Evolutionary conservation across 331 rosid species (phyloP).

Genomic region (Stylosanthes scabra): DNA sequence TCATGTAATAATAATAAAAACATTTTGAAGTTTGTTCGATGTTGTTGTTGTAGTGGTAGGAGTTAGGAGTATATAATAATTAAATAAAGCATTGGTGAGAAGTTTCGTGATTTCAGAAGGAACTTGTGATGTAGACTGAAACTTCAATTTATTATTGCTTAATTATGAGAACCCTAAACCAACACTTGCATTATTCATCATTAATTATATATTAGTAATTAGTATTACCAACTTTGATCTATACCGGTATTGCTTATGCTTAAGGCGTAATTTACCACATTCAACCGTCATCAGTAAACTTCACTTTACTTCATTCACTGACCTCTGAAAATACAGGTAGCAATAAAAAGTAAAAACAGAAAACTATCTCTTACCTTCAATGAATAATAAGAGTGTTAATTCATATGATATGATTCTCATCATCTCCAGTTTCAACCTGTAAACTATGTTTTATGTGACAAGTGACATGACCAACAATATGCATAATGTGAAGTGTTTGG

Average conservation of each 20-base stretch:
- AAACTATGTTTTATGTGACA: background rate
- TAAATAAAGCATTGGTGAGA: background rate
- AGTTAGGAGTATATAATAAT: background rate
- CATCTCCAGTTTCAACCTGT: background rate
- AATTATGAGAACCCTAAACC: too few relatives aligned
- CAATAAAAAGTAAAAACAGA: background rate
- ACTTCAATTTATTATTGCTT: background rate
- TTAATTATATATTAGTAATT: background rate
- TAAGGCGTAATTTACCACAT: background rate
- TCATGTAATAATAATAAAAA: background rate
- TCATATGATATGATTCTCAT: background rate
- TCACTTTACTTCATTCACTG: background rate
- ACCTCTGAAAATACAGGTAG: background rate
- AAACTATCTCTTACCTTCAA: too few relatives aligned
- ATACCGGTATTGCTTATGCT: background rate
- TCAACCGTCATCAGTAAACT: background rate
- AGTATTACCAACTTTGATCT: background rate
- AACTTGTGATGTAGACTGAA: background rate
- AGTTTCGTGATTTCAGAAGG: background rate
- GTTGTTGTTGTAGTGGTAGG: background rate
- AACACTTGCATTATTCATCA: too few relatives aligned
- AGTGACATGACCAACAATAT: background rate
- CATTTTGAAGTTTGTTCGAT: background rate
- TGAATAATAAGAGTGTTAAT: too few relatives aligned
- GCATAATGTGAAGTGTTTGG: background rate